Conservation (phyloP, 148 eudicot genomes). For the Fagopyrum esculentum region DNA sequence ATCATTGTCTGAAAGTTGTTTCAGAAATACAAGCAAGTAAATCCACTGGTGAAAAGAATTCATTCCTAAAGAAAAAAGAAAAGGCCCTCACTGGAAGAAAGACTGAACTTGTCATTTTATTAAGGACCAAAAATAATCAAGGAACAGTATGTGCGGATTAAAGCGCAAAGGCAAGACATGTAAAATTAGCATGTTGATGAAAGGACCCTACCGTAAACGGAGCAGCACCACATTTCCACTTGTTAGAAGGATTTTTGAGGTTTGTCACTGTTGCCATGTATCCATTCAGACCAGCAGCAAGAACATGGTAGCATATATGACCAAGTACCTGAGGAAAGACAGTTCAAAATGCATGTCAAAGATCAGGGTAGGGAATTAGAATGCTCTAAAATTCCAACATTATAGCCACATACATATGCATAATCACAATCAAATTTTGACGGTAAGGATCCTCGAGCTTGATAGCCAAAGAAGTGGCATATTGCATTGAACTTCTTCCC, state of each 20-base stretch:
- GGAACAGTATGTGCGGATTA: not conserved
- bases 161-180: not conserved
- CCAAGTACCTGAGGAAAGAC: slow-evolving; percentile 70
- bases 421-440: slow-evolving; percentile 97
- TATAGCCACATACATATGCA: slow-evolving; percentile 60
- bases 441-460: slow-evolving; percentile 96
- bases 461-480: slow-evolving; percentile 98
- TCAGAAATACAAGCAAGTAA: not conserved
- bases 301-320: slow-evolving; percentile 82
- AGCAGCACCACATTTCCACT: slow-evolving; percentile 99
- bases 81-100: not conserved
- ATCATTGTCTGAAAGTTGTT: slow-evolving; percentile 72
- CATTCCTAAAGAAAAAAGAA: not conserved
- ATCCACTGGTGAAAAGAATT: not conserved
- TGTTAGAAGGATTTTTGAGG: slow-evolving; percentile 75
- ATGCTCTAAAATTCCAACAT: not conserved
- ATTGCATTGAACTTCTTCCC: slow-evolving; percentile 98
- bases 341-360: not conserved
- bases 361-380: not conserved
- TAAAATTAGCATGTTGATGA: not conserved
- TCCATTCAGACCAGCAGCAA: slow-evolving; percentile 95
- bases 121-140: not conserved
- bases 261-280: slow-evolving; percentile 91
- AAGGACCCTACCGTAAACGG: slow-evolving; percentile 65
- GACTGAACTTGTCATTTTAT: not conserved